Conservation (phyloP, 169 alveolate genomes). For the Plasmodium billcollinsi region DNA sequence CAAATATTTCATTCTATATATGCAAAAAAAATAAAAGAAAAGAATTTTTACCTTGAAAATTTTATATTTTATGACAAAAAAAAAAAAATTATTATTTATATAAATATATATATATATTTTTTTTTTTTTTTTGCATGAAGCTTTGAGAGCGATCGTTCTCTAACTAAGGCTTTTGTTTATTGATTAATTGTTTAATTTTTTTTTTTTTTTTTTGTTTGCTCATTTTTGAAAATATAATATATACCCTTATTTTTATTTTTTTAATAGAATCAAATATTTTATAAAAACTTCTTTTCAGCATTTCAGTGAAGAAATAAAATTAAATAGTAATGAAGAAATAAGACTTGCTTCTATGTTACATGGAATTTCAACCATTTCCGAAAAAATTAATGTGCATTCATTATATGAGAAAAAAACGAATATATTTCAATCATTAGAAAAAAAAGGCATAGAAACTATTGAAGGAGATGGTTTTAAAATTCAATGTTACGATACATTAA, state of each 20-base stretch:
- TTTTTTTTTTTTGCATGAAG: background rate
- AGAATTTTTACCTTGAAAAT: too few species aligned
- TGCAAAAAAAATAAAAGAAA: too few species aligned
- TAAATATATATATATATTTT: background rate
- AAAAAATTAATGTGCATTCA: constrained; percentile 87
- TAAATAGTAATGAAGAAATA: constrained; percentile 93
- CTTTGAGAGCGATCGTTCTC: background rate
- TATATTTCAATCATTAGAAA: constrained; percentile 74
- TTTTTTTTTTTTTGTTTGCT: background rate
- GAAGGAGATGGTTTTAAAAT: constrained; percentile 91
- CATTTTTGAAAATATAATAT: background rate
- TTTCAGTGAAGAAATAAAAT: constrained; percentile 87
- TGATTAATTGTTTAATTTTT: background rate
- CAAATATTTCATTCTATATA: too few species aligned
- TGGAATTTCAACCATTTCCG: constrained; percentile 94
- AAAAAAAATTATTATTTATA: too few species aligned
- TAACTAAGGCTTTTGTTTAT: background rate
- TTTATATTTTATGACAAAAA: too few species aligned
- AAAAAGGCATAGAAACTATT: constrained; percentile 90
- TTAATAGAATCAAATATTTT: constrained; percentile 1
- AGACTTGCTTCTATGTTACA: constrained; percentile 96
- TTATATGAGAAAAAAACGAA: constrained; percentile 60
- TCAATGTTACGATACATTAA: constrained; percentile 92
- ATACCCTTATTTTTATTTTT: background rate
- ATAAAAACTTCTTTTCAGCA: constrained; percentile 81